Conservation (phyloP, 73 alveolate genomes). For the Symbiodinium pilosum region DNA sequence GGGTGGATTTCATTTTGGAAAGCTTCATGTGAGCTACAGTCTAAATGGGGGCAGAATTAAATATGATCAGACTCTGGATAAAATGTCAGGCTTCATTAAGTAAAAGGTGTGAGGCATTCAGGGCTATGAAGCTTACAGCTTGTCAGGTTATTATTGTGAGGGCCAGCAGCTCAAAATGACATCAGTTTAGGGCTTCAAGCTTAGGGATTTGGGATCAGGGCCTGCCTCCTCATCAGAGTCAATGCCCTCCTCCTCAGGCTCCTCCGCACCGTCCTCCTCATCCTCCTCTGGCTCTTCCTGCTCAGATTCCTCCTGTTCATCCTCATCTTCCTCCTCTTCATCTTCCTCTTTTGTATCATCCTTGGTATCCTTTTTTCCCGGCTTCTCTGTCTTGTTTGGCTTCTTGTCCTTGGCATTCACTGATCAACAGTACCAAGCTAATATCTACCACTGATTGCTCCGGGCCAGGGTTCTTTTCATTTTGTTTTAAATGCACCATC, state of each 20-base stretch:
- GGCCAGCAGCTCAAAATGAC: not conserved
- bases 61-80: too few relatives aligned
- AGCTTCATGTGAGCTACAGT: too few relatives aligned
- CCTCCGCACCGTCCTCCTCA: not conserved
- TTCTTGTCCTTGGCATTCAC: not conserved
- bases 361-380: not conserved
- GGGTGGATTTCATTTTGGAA: too few relatives aligned
- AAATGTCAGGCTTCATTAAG: too few relatives aligned
- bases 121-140: too few relatives aligned
- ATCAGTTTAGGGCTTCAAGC: too few relatives aligned
- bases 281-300: not conserved
- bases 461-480: not conserved
- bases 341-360: not conserved
- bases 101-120: too few relatives aligned
- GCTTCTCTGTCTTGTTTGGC: not conserved
- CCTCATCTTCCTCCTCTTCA: not conserved
- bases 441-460: not conserved
- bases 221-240: not conserved
- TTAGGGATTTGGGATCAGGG: not conserved
- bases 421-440: not conserved
- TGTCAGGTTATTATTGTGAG: too few relatives aligned
- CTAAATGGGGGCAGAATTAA: too few relatives aligned
- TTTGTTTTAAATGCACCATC: not conserved
- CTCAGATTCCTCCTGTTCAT: not conserved
- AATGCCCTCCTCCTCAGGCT: not conserved